phyloP scores from a whole-genome alignment of 2,329 filamentous ascomycete genomes.

The Hansfordia pulvinata region DNA sequence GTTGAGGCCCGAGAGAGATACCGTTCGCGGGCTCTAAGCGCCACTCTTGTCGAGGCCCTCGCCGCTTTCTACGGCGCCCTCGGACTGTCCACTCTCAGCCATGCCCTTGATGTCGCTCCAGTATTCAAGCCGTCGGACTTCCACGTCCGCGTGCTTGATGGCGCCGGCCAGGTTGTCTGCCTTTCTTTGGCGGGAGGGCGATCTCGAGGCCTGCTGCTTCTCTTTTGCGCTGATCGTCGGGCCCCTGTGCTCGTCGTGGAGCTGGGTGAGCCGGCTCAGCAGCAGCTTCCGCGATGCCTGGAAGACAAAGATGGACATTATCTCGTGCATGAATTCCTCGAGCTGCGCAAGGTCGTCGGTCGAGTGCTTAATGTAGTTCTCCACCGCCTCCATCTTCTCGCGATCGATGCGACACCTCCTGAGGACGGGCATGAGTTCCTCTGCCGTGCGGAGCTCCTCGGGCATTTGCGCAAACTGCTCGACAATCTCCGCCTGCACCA shows the following conservation, averaged over 20 bases:
- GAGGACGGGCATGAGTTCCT: slow-evolving; percentile 54
- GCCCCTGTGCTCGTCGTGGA: slow-evolving; percentile 40
- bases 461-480: too few relatives aligned
- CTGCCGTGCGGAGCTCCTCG: slow-evolving; percentile 45
- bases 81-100: slow-evolving; percentile 36
- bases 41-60: slow-evolving; percentile 40
- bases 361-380: slow-evolving; percentile 67
- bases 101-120: slow-evolving; percentile 75
- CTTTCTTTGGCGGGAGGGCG: slow-evolving; percentile 20
- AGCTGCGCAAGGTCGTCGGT: slow-evolving; percentile 66
- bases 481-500: slow-evolving; percentile 24
- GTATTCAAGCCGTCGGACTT: slow-evolving; percentile 70
- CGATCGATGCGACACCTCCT: slow-evolving; percentile 67
- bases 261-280: slow-evolving; percentile 53
- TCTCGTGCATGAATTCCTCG: slow-evolving; percentile 63
- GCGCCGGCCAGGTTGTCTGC: slow-evolving; percentile 62
- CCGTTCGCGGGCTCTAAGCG: slow-evolving; percentile 6
- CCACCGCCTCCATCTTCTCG: slow-evolving; percentile 76
- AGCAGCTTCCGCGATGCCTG: slow-evolving; percentile 74
- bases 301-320: slow-evolving; percentile 81
- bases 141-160: slow-evolving; percentile 62
- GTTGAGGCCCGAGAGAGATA: too few relatives aligned
- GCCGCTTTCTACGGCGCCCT: slow-evolving; percentile 25
- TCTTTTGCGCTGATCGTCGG: slow-evolving; percentile 3
- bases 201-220: slow-evolving; percentile 5